phyloP scores from a whole-genome alignment of 192 early-diverging fungal species.

The Backusella parvicylindrica region DNA sequence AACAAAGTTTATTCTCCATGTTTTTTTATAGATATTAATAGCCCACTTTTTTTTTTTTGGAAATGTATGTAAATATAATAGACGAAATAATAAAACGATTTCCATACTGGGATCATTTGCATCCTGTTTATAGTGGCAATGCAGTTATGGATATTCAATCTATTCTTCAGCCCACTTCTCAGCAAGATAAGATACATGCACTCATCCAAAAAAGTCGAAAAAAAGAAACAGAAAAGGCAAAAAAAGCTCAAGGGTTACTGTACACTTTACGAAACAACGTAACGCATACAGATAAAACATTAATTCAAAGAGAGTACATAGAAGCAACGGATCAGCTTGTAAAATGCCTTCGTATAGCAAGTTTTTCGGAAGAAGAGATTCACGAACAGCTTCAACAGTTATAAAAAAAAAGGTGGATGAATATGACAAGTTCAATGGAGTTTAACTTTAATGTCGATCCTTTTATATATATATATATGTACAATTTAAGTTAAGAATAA shows the following conservation, averaged over 20 bases:
- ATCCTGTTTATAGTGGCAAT: background rate
- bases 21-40: background rate
- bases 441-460: background rate
- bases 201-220: background rate
- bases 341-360: background rate
- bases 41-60: too few relatives aligned
- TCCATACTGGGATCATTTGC: slow-evolving; percentile 3
- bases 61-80: background rate
- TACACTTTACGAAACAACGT: background rate
- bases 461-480: background rate
- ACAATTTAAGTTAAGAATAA: slow-evolving; percentile 2
- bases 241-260: background rate
- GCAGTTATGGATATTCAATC: background rate
- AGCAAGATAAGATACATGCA: background rate
- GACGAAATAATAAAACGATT: slow-evolving; percentile 5
- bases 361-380: background rate
- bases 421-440: background rate
- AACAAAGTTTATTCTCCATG: background rate
- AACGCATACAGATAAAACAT: background rate
- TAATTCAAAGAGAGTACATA: background rate
- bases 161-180: slow-evolving; percentile 2
- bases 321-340: background rate
- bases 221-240: background rate
- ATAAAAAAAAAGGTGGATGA: background rate
- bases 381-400: background rate